These are phyloP conservation scores for Corymbia maculata DNA, from an alignment of 345 rosid genomes.

Conservation along the genomic window DNA sequence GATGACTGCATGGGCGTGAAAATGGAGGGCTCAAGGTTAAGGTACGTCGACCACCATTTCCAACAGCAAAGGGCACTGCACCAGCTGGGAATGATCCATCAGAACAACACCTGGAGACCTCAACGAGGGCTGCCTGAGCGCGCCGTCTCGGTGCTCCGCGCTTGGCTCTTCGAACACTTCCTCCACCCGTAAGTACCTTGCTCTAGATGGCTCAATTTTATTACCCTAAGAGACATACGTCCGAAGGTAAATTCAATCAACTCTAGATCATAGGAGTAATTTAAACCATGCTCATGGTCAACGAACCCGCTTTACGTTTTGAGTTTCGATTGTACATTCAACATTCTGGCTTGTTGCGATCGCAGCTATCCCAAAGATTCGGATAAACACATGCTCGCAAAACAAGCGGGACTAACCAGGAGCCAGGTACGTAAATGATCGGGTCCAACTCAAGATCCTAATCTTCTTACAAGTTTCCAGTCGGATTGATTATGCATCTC, in stretches of 20 bases:
- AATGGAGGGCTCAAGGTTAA: conserved; percentile 34
- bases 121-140: conserved; percentile 83
- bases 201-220: not conserved
- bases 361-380: conserved; percentile 74
- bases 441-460: not conserved
- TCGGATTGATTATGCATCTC: not conserved
- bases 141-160: conserved; percentile 62
- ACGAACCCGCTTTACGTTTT: not conserved
- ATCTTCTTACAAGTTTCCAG: not conserved
- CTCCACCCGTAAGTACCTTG: conserved; percentile 62
- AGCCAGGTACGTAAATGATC: conserved; percentile 38
- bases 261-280: not conserved
- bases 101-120: conserved; percentile 61
- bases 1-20: conserved; percentile 36
- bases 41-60: conserved; percentile 40
- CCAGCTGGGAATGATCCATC: conserved; percentile 44
- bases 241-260: not conserved
- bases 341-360: not conserved
- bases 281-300: not conserved
- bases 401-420: conserved; percentile 76
- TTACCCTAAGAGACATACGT: not conserved
- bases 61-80: conserved; percentile 46
- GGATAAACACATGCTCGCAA: conserved; percentile 73
- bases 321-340: not conserved
- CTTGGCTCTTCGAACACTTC: conserved; percentile 88